Evolutionary conservation across 2,329 filamentous ascomycete genomes (phyloP).

Genomic region (Botrytis fabae): DNA sequence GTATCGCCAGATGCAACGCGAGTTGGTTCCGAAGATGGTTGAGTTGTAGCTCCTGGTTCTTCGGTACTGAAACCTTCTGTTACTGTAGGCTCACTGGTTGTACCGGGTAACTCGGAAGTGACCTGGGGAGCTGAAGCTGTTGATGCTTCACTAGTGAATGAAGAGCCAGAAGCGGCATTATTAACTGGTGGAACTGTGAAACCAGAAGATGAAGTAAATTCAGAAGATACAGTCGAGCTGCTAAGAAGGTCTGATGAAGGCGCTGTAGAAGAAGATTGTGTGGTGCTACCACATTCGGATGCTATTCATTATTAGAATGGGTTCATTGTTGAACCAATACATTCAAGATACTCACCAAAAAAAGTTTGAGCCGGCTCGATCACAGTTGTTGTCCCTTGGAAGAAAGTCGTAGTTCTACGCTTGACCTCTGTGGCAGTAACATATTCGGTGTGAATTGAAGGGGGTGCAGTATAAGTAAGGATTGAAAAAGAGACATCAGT

Average conservation of each 20-base stretch:
- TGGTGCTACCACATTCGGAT: constrained; percentile 7
- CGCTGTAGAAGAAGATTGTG: not conserved
- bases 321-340: not conserved
- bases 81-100: not conserved
- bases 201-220: not conserved
- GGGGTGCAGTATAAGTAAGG: constrained; percentile 6
- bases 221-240: constrained; percentile 4
- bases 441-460: constrained; percentile 13
- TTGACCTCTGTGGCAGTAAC: constrained; percentile 4
- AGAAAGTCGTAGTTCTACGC: constrained; percentile 9
- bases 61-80: not conserved
- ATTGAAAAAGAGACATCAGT: constrained; percentile 2
- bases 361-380: not conserved
- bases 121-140: not conserved
- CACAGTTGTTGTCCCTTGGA: not conserved
- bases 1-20: constrained; percentile 1
- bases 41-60: not conserved
- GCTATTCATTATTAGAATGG: not conserved
- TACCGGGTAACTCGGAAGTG: not conserved
- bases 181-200: not conserved
- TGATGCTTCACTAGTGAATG: not conserved
- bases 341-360: not conserved
- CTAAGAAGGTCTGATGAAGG: not conserved
- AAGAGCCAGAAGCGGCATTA: not conserved
- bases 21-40: not conserved